Percentiles rank a stretch among this genome's conserved stretches.
Conservation (phyloP, 768 basidiomycete species). For the Mycena galericulata region DNA sequence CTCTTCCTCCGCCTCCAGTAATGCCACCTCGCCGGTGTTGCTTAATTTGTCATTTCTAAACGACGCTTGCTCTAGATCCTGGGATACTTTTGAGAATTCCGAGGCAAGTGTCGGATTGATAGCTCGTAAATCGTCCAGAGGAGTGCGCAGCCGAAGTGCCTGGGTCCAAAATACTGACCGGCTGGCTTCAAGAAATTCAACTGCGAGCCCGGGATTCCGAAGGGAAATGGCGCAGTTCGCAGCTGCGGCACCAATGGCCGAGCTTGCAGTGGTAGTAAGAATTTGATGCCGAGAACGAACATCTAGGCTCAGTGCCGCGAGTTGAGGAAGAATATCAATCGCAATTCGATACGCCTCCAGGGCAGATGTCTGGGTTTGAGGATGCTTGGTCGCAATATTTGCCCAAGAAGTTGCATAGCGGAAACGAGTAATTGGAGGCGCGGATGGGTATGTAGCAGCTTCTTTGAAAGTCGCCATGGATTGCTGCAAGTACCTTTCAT, state of each 20-base stretch:
- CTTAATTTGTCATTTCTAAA: background rate
- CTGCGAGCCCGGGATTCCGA: background rate
- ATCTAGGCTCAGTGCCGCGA: conserved; percentile 9
- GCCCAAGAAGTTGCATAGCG: conserved; percentile 9
- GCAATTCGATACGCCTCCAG: conserved; percentile 8
- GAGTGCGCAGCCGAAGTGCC: background rate
- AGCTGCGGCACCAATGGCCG: conserved; percentile 2
- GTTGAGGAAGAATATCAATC: conserved; percentile 6
- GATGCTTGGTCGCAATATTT: conserved; percentile 2
- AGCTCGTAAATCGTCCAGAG: conserved; percentile 2
- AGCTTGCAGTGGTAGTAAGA: background rate
- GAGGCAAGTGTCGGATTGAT: background rate
- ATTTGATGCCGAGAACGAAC: conserved; percentile 1
- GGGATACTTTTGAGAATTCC: background rate
- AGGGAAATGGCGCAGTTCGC: conserved; percentile 4
- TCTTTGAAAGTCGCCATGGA: conserved; percentile 5
- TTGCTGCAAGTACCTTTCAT: background rate
- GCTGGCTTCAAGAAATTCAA: conserved; percentile 5
- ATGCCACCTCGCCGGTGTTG: background rate
- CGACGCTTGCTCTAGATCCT: background rate
- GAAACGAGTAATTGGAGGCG: background rate
- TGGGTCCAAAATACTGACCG: conserved; percentile 7
- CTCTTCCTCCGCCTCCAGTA: conserved; percentile 3
- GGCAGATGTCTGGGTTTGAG: conserved; percentile 5
- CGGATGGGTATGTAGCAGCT: conserved; percentile 1